Evolutionary conservation across 441 rosid species (phyloP), one percentile per base, ranked within the genome.

Genomic region (Breynia disticha): DNA sequence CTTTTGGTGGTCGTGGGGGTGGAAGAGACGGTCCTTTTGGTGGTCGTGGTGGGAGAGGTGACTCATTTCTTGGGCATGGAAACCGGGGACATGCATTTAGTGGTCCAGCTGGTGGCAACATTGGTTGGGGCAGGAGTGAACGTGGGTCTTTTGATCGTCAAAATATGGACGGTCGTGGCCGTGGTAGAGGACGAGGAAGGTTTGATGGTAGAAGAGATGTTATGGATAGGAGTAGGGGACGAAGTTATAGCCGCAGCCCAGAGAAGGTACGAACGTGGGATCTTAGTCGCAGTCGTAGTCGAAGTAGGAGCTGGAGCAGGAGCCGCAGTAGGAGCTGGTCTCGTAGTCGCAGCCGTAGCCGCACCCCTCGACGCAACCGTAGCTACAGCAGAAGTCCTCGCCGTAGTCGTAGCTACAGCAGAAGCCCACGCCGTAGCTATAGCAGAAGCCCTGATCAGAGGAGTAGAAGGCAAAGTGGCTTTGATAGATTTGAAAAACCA

Each of bases 211-310:
- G 90, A 70, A 76, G 90, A 70, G 90, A 71, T 15, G 28, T 59
- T 59, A 50, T 59, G 41, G 76, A 74, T 46, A 61, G 72, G 60
- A 63, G 68, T 17, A 69, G 84, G 46, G 86, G 84, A 39, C 75
- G 96, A 75, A 83, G 85, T 64, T 75, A 68, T 60, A 86, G 95
- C 56, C 79, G 78, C 62, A 90, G 95, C 65, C 94, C 87, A 28
- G 82, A 79, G 1, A 72, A 75, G 69, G 87, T 79, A 52, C 63
- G 84, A 39, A 80, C 85, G 16, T 69, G 83, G 72, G 79, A 83
- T n/a, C 16, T 61, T 52, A 79, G 87, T 48, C 65, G 62, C 5
- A 79, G 82, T 66, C 67, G 67, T 5, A 79, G 86, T 16, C 41
- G 68, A 0, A 67, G 73, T 0, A 44, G 75, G 7, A 68, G 73